Evolutionary conservation across 2,329 filamentous ascomycete genomes (phyloP).

Genomic region (Mollisiaceae sp.): DNA sequence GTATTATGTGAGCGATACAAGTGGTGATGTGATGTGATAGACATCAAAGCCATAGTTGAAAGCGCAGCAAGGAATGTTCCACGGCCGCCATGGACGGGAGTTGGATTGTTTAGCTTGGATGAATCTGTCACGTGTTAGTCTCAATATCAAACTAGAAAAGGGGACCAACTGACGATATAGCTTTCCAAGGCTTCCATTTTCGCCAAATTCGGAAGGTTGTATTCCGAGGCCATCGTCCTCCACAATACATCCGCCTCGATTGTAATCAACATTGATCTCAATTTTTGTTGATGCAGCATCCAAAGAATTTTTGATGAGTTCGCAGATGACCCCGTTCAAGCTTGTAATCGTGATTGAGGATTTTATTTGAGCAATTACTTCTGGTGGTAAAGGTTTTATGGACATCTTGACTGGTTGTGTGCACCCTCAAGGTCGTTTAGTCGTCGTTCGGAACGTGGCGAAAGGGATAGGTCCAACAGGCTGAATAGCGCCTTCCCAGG

Average conservation of each 20-base stretch:
- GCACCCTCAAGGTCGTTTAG: not conserved
- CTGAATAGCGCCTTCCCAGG: conserved; percentile 24
- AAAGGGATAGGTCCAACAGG: conserved; percentile 3
- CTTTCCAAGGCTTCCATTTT: conserved; percentile 73
- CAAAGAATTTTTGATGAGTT: conserved; percentile 81
- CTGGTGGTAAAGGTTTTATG: conserved; percentile 71
- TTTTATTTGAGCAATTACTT: conserved; percentile 79
- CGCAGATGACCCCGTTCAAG: conserved; percentile 72
- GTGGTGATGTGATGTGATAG: conserved; percentile 73
- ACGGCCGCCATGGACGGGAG: conserved; percentile 64
- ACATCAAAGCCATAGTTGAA: conserved; percentile 75
- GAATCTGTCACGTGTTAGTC: conserved; percentile 63
- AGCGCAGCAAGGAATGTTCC: conserved; percentile 82
- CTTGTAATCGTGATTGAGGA: conserved; percentile 82
- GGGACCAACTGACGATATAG: conserved; percentile 64
- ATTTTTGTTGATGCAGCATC: conserved; percentile 77
- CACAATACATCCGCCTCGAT: conserved; percentile 75
- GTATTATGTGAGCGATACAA: conserved; percentile 65
- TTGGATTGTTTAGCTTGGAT: conserved; percentile 66
- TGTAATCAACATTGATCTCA: conserved; percentile 74
- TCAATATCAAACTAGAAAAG: conserved; percentile 21
- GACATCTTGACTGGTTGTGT: conserved; percentile 46
- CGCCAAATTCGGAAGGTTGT: conserved; percentile 70
- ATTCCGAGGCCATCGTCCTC: conserved; percentile 90
- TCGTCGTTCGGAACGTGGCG: conserved; percentile 3